phyloP scores from a whole-genome alignment of 2,329 filamentous ascomycete species.

The Orbilia blumenaviensis region DNA sequence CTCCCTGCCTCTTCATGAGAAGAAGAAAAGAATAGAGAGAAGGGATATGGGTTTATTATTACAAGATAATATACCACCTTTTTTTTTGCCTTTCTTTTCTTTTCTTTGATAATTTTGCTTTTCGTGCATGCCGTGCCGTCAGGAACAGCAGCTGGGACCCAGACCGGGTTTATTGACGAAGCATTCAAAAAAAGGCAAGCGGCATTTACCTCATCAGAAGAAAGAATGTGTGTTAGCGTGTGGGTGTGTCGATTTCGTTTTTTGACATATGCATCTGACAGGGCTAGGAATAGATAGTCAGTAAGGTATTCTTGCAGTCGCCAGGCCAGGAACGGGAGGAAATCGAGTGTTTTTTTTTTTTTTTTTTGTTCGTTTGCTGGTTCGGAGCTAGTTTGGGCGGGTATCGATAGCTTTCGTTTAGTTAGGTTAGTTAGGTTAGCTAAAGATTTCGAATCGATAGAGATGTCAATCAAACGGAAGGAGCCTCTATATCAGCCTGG shows the following conservation, averaged over 20 bases:
- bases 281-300: neutral
- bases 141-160: constrained; percentile 45
- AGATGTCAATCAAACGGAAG: neutral
- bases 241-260: too few relatives aligned
- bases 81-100: too few relatives aligned
- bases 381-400: too few relatives aligned
- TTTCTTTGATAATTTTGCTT: too few relatives aligned
- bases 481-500: constrained; percentile 12
- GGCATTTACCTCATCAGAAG: constrained; percentile 22
- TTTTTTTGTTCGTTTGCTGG: too few relatives aligned
- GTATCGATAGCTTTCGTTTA: neutral
- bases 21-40: neutral
- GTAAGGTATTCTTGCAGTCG: too few relatives aligned
- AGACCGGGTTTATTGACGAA: neutral
- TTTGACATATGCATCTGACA: constrained; percentile 10
- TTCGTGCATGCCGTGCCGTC: constrained; percentile 8
- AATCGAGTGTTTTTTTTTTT: too few relatives aligned
- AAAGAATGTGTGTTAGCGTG: too few relatives aligned
- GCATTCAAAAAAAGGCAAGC: constrained; percentile 19
- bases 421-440: too few relatives aligned
- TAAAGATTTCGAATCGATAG: neutral
- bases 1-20: neutral
- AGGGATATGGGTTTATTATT: too few relatives aligned
- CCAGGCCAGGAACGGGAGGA: neutral
- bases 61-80: neutral